Evolutionary conservation across 2,329 filamentous ascomycete species (phyloP), one percentile per base, ranked within the genome.

Genomic region (Magnaporthales sp.): DNA sequence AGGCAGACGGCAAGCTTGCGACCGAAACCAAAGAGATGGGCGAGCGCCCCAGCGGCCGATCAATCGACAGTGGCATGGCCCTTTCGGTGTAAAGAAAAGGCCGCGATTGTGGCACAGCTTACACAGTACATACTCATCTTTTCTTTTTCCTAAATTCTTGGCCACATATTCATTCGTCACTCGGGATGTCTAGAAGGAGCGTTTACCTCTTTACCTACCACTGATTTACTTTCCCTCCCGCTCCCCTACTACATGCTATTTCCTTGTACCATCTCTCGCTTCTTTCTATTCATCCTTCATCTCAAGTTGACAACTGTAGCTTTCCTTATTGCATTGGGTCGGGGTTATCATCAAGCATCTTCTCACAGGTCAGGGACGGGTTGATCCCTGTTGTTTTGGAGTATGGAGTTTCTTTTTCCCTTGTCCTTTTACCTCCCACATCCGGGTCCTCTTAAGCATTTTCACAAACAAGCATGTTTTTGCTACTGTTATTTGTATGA

Each of bases 41-140:
- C n/a, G 62, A 67, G 9, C 69, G 70, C 31, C 66, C 70, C 19
- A 62, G 68, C 8, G 69, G 68, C 24, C 68, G 69, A 13, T 73
- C 72, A 2, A 68, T 72, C n/a, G 72, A 74, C 67, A 74, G 73
- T 63, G 72, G 72, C 24, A 69, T 74, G 2, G 72, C 71, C 0
- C 64, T 74, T 66, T 67, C 70, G 62, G 65, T 67, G 13, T 70
- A 61, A 67, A 61, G 22, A 13, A 29, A 46, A n/a, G n/a, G 38
- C 38, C 38, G 19, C 15, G 1, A 6, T 6, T 46, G 15, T 46
- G 38, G 3, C 6, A 46, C 38, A 19, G 19, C 38, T 7, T 13
- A 46, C n/a, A 46, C 38, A 46, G 38, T 46, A n/a, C 38, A 46
- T 46, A 46, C 13, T 46, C n/a, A 2, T 2, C 19, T 15, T 38